These are phyloP conservation scores for Pseudogymnoascus sp. DNA, from an alignment of 2,329 filamentous ascomycete species.

Conservation along the genomic window DNA sequence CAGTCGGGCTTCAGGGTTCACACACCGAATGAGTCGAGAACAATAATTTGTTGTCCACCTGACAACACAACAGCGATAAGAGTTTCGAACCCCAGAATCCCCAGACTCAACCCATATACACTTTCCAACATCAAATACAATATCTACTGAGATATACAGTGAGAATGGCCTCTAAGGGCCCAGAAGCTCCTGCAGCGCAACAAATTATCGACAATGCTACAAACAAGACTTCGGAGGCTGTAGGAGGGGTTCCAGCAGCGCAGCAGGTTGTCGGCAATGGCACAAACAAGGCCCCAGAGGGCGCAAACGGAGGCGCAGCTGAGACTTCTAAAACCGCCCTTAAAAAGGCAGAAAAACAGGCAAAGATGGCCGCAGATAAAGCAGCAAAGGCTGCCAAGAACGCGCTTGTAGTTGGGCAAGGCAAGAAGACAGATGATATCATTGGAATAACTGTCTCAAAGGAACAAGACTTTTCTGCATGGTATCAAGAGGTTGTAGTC, in stretches of 20 bases:
- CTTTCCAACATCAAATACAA: neutral
- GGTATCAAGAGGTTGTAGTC: constrained; percentile 96
- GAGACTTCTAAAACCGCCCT: constrained; percentile 53
- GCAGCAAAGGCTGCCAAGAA: constrained; percentile 53
- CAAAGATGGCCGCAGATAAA: constrained; percentile 54
- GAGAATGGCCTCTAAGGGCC: constrained; percentile 9
- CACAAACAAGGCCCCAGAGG: neutral
- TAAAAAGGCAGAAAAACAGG: constrained; percentile 61
- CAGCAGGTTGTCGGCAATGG: neutral
- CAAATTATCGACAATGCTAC: neutral
- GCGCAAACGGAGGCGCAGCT: constrained; percentile 18
- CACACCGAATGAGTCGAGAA: constrained; percentile 7
- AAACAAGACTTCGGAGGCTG: neutral
- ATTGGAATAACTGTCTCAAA: constrained; percentile 87
- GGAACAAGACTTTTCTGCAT: constrained; percentile 78
- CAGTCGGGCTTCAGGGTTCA: constrained; percentile 5
- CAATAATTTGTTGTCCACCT: neutral
- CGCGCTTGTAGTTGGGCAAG: constrained; percentile 44
- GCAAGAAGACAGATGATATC: constrained; percentile 58
- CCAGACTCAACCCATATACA: neutral
- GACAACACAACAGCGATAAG: neutral
- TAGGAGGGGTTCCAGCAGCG: constrained; percentile 21
- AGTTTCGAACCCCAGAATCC: neutral
- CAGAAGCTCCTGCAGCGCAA: constrained; percentile 6
- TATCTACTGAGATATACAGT: constrained; percentile 6